A percentile compares a stretch with the other conserved stretches of the same genome.
These are phyloP conservation scores for Aspergillus ustus DNA, from an alignment of 2,329 filamentous ascomycete genomes.

Conservation along the genomic window DNA sequence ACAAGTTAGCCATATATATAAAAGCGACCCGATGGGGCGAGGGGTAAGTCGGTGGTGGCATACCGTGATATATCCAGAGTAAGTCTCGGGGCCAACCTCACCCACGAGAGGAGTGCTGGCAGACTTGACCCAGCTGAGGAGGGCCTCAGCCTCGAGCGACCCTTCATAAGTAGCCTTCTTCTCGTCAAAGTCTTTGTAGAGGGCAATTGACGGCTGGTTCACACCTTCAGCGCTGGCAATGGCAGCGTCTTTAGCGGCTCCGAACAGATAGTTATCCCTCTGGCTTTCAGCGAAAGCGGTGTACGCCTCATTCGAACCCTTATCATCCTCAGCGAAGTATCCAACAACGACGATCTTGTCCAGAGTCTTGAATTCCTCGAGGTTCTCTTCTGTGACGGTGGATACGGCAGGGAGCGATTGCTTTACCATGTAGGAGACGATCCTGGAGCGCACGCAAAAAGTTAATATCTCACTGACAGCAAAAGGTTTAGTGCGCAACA, in stretches of 20 bases:
- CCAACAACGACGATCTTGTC: slow-evolving; percentile 96
- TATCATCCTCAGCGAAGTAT: slow-evolving; percentile 80
- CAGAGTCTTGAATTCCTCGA: slow-evolving; percentile 95
- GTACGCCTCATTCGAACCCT: slow-evolving; percentile 86
- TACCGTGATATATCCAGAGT: slow-evolving; percentile 88
- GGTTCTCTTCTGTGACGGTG: slow-evolving; percentile 74
- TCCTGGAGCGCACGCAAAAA: slow-evolving; percentile 43
- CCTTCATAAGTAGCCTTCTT: slow-evolving; percentile 85
- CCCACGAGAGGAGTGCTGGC: slow-evolving; percentile 88
- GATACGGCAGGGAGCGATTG: slow-evolving; percentile 94
- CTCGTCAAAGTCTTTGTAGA: slow-evolving; percentile 98
- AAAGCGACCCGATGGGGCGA: background rate
- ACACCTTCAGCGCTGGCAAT: slow-evolving; percentile 90
- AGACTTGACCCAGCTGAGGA: slow-evolving; percentile 82
- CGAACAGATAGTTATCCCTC: slow-evolving; percentile 92
- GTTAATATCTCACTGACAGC: slow-evolving; percentile 27
- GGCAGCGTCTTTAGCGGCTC: slow-evolving; percentile 78
- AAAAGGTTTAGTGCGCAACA: background rate
- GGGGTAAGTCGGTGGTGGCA: slow-evolving; percentile 32
- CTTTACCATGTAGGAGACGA: slow-evolving; percentile 94
- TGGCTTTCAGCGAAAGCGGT: slow-evolving; percentile 71
- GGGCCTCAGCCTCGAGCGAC: slow-evolving; percentile 78
- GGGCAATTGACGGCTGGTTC: slow-evolving; percentile 80
- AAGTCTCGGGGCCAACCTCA: slow-evolving; percentile 96
- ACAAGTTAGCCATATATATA: background rate